Base-by-base conservation (phyloP, 2,329 filamentous ascomycete genomes). In the Conoideocrella luteorostrata region DNA sequence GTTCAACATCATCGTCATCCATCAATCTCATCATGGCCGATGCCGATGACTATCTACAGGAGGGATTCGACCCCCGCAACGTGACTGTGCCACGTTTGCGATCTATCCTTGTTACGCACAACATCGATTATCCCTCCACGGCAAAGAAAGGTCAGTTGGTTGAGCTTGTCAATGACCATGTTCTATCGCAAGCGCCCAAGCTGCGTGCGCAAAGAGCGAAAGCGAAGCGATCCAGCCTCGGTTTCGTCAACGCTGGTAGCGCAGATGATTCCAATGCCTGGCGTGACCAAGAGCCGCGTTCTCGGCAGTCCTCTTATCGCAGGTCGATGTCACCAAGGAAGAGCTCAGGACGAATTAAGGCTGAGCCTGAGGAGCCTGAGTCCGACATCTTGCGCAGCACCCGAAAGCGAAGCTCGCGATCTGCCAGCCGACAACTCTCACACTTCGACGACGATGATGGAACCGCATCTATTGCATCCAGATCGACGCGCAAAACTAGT, bases 121-220 rank as follows among this genome's bases (percentile, higher is more conserved):
- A 89, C 60, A 72, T 97, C 57, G 69, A 80, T 29, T 97, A 95
- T 61, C 84, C 90, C 5, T 83, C 88, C 0, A 90, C 83, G 4
- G 89, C 93, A 11, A 98, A 97, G 70, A 98, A 98, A 70, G 71
- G 80, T 0, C 84, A 95, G 59, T 80, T 98, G 18, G 75, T 98
- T 47, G 81, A 86, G 7, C 80, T 97, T 37, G 89, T 98, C 65
- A 82, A 84, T 58, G 74, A 85, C 24, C 72, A 93, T 50, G 77
- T 98, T 22, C 68, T 87, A 4, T 86, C 91, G 0, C 84, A 91
- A 55, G 84, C 88, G 2, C 78, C 78, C 52, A 86, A 84, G 64
- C 77, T 97, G 20, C 73, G 95, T 24, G 77, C 78, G 11, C 81
- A 84, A 41, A 81, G 86, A 55, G 82, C 86, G 33, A 78, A 82